phyloP scores from a whole-genome alignment of 2,329 filamentous ascomycete genomes.

The Cryphonectria nitschkei region DNA sequence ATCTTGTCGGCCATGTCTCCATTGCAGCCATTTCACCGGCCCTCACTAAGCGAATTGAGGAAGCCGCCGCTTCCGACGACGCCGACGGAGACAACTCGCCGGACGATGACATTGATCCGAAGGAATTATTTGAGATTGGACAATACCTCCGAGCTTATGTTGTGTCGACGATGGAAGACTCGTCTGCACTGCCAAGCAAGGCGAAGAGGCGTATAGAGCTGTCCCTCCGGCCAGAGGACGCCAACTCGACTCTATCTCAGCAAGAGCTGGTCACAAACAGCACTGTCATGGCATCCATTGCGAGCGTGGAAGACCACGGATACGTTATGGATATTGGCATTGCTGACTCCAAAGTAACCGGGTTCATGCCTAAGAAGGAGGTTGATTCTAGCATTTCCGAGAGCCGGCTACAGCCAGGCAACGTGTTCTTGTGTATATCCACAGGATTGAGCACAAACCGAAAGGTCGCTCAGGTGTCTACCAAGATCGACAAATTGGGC shows the following conservation, averaged over 20 bases:
- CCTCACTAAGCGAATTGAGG: constrained; percentile 77
- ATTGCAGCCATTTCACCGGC: constrained; percentile 88
- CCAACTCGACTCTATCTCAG: constrained; percentile 75
- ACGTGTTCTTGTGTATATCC: constrained; percentile 83
- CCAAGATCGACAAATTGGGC: constrained; percentile 70
- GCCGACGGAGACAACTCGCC: constrained; percentile 56
- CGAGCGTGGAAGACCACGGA: constrained; percentile 94
- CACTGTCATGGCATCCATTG: constrained; percentile 84
- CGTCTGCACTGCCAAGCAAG: constrained; percentile 57
- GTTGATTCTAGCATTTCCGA: constrained; percentile 68
- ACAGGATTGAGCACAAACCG: constrained; percentile 74
- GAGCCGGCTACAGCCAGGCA: constrained; percentile 75
- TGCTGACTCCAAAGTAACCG: constrained; percentile 67
- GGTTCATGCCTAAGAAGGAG: constrained; percentile 86
- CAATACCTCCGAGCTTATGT: constrained; percentile 90
- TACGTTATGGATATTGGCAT: constrained; percentile 91
- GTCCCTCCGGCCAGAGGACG: constrained; percentile 76
- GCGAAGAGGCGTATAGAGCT: constrained; percentile 83
- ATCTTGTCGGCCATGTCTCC: constrained; percentile 85
- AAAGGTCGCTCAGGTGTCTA: constrained; percentile 85
- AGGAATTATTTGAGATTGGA: constrained; percentile 76
- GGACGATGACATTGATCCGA: constrained; percentile 69
- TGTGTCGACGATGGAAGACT: constrained; percentile 73
- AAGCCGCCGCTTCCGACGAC: constrained; percentile 61
- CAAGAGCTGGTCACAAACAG: constrained; percentile 75